A percentile compares a stretch with the other conserved stretches of the same genome.
Conservation (phyloP, 192 early-diverging fungal genomes). For the Endogone sp. region DNA sequence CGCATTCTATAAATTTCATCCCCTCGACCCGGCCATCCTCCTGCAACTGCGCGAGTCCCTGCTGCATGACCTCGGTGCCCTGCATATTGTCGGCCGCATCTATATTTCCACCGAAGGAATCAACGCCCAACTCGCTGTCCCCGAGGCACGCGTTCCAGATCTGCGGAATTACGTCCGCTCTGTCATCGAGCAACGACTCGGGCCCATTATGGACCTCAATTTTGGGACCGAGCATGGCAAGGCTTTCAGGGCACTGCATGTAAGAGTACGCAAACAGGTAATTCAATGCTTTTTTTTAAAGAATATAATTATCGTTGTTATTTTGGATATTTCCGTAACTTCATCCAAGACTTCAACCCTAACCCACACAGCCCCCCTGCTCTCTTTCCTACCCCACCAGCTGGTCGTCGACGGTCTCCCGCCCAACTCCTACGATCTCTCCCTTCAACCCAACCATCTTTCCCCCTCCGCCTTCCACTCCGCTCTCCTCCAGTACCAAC, state of each 20-base stretch:
- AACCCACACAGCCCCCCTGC: not conserved
- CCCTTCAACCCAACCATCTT: slow-evolving; percentile 63
- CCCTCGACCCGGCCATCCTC: slow-evolving; percentile 22
- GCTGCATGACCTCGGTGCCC: slow-evolving; percentile 29
- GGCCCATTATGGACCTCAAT: slow-evolving; percentile 54
- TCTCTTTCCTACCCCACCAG: slow-evolving; percentile 12
- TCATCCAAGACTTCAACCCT: too few relatives aligned
- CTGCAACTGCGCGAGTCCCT: slow-evolving; percentile 33
- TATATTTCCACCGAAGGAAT: slow-evolving; percentile 72
- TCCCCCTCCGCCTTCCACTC: slow-evolving; percentile 64
- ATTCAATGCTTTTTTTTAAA: slow-evolving; percentile 3
- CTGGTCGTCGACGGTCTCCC: slow-evolving; percentile 58
- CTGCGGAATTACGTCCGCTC: slow-evolving; percentile 48
- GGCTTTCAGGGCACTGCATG: slow-evolving; percentile 64
- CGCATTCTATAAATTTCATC: slow-evolving; percentile 52
- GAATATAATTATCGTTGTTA: not conserved
- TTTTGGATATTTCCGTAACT: too few relatives aligned
- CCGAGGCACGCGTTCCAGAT: slow-evolving; percentile 35
- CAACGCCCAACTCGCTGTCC: slow-evolving; percentile 77
- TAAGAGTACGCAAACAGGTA: slow-evolving; percentile 60
- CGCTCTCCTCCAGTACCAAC: slow-evolving; percentile 37
- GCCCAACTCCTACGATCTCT: slow-evolving; percentile 47
- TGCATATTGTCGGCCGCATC: slow-evolving; percentile 67
- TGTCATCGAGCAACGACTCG: slow-evolving; percentile 19
- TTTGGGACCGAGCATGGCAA: slow-evolving; percentile 56